Evolutionary conservation across 2,329 filamentous ascomycete genomes (phyloP).

Genomic region (Penicillium sp.): DNA sequence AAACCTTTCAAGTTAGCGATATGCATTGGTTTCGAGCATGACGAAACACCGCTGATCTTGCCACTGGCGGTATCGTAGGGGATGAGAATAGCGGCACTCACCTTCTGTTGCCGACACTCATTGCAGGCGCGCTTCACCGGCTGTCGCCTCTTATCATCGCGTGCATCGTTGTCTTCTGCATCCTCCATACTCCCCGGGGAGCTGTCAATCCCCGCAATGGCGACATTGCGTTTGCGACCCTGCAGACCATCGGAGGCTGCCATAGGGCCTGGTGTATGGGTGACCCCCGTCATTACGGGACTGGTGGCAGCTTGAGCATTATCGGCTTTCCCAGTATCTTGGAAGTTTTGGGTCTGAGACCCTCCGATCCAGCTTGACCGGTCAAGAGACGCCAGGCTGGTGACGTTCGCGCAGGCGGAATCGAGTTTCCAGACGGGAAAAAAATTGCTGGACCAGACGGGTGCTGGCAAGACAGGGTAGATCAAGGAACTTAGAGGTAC

Average conservation of each 20-base stretch:
- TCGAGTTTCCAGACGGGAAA: conserved; percentile 14
- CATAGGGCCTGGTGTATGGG: conserved; percentile 31
- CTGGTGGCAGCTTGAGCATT: conserved; percentile 38
- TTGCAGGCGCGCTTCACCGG: conserved; percentile 64
- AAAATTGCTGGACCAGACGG: conserved; percentile 1
- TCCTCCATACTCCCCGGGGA: conserved; percentile 49
- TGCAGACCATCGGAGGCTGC: conserved; percentile 30
- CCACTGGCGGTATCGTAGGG: conserved; percentile 6
- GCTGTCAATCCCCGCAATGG: conserved; percentile 46
- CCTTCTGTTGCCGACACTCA: conserved; percentile 68
- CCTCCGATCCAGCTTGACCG: conserved; percentile 37
- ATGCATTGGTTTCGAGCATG: not conserved
- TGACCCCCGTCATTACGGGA: conserved; percentile 38
- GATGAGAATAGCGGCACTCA: conserved; percentile 32
- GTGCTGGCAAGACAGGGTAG: not conserved
- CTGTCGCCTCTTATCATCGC: conserved; percentile 45
- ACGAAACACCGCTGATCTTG: not conserved
- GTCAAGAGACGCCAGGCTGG: conserved; percentile 39
- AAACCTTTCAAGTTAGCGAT: conserved; percentile 10
- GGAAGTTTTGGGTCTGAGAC: conserved; percentile 31
- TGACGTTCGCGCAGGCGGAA: conserved; percentile 19
- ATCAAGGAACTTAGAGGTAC: not conserved
- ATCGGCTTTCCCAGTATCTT: conserved; percentile 26
- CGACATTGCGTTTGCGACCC: conserved; percentile 45
- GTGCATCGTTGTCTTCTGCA: conserved; percentile 43